phyloP scores from a whole-genome alignment of 148 eudicot genomes.

The Rhododendron ferrugineum region DNA sequence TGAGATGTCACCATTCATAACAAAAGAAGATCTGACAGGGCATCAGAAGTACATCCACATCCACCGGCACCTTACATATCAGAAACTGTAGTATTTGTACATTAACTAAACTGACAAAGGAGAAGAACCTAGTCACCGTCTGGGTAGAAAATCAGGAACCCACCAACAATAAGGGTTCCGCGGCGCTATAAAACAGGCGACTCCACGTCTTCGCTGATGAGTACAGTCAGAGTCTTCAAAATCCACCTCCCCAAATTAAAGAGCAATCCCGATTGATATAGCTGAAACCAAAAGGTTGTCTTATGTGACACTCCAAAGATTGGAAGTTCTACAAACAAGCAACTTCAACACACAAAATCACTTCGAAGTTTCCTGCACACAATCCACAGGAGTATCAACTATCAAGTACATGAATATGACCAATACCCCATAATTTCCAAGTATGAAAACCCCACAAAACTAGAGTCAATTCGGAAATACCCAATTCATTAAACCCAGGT shows the following conservation, averaged over 20 bases:
- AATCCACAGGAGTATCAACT: not conserved
- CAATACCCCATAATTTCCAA: not conserved
- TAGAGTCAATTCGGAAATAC: not conserved
- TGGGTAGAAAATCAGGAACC: not conserved
- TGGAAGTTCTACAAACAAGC: not conserved
- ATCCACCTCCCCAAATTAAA: not conserved
- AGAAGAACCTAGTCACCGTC: not conserved
- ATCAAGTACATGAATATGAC: not conserved
- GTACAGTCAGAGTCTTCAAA: not conserved
- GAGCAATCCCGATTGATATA: not conserved
- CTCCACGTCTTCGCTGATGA: not conserved
- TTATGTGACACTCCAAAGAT: not conserved
- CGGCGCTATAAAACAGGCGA: not conserved
- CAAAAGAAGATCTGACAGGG: not conserved
- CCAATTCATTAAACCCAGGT: slow-evolving; percentile 14
- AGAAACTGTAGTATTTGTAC: not conserved
- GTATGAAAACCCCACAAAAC: not conserved
- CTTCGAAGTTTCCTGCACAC: not conserved
- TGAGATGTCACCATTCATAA: not conserved
- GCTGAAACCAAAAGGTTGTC: slow-evolving; percentile 6
- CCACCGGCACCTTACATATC: not conserved
- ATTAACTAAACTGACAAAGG: not conserved
- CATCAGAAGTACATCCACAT: not conserved
- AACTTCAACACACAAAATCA: not conserved
- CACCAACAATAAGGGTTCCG: not conserved